phyloP scores from a whole-genome alignment of 2,329 filamentous ascomycete species.

The Aulographum hederae region DNA sequence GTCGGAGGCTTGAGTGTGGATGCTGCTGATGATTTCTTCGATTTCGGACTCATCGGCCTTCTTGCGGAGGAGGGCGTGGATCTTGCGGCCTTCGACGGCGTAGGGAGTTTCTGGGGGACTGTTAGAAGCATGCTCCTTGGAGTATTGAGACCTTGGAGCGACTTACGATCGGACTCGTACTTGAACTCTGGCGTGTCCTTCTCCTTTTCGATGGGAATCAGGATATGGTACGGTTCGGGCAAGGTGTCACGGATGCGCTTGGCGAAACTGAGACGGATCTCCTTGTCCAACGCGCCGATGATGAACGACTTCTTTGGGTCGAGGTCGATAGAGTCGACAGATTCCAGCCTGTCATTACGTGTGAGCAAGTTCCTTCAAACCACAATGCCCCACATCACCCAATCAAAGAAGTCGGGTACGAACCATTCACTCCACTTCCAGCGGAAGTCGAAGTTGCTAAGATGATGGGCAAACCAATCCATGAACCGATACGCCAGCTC shows the following conservation, averaged over 20 bases:
- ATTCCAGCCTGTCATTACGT: constrained; percentile 43
- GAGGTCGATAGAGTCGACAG: constrained; percentile 57
- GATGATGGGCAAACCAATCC: constrained; percentile 94
- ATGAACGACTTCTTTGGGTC: constrained; percentile 92
- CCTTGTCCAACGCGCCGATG: constrained; percentile 77
- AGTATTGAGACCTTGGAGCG: background rate
- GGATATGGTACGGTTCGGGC: constrained; percentile 59
- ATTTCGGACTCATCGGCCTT: constrained; percentile 78
- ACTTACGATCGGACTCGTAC: constrained; percentile 56
- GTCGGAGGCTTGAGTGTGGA: constrained; percentile 60
- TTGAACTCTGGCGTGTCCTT: constrained; percentile 95
- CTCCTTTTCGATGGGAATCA: constrained; percentile 78
- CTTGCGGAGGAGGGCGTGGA: constrained; percentile 60
- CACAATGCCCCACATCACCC: background rate
- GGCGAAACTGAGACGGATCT: constrained; percentile 89
- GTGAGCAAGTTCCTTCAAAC: constrained; percentile 2
- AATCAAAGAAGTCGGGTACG: constrained; percentile 10
- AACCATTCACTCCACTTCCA: constrained; percentile 99
- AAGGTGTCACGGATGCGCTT: constrained; percentile 90
- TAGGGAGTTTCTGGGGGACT: constrained; percentile 50
- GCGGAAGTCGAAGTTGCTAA: constrained; percentile 97
- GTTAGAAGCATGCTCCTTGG: background rate
- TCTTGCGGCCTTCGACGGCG: constrained; percentile 63
- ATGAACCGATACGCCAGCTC: constrained; percentile 76
- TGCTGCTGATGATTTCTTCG: constrained; percentile 60